Conservation (phyloP, 2,329 filamentous ascomycete genomes). For the Beauveria scarabaeidicola region DNA sequence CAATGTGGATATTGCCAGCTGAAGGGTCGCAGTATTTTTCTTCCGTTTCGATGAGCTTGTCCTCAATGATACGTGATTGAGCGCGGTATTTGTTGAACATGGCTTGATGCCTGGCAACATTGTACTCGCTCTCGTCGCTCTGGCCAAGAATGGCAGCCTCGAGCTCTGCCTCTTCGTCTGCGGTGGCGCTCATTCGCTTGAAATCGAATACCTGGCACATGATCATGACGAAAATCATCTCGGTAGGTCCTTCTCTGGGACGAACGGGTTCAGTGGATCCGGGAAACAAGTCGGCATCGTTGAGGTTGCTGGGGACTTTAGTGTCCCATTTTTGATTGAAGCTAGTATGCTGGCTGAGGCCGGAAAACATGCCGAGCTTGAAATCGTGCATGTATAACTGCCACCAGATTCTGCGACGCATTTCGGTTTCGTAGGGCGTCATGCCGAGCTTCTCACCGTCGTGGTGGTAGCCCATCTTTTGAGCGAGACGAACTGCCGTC, state of each 20-base stretch:
- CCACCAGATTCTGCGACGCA: constrained; percentile 62
- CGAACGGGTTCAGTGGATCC: constrained; percentile 42
- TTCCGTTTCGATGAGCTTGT: constrained; percentile 36
- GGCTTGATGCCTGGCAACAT: constrained; percentile 21
- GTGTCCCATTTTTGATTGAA: constrained; percentile 48
- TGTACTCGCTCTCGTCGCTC: constrained; percentile 24
- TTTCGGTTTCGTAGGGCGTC: constrained; percentile 56
- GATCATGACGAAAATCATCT: constrained; percentile 51
- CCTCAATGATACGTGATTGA: constrained; percentile 34
- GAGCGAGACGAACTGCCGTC: constrained; percentile 52
- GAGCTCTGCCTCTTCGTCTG: constrained; percentile 34
- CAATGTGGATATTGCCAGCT: constrained; percentile 43
- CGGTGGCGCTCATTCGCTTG: constrained; percentile 23
- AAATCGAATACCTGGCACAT: constrained; percentile 42
- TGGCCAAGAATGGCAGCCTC: constrained; percentile 42
- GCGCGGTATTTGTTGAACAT: constrained; percentile 33
- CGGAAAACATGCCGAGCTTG: constrained; percentile 49
- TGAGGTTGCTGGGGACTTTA: constrained; percentile 47
- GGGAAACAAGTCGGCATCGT: constrained; percentile 50
- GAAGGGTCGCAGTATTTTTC: constrained; percentile 40
- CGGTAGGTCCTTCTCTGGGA: constrained; percentile 47
- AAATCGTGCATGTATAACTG: constrained; percentile 51
- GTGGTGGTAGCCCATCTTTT: constrained; percentile 59
- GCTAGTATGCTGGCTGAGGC: constrained; percentile 38
- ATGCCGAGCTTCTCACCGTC: constrained; percentile 50